phyloP scores from a whole-genome alignment of 2,329 filamentous ascomycete genomes.

The Fusarium verrucosum region DNA sequence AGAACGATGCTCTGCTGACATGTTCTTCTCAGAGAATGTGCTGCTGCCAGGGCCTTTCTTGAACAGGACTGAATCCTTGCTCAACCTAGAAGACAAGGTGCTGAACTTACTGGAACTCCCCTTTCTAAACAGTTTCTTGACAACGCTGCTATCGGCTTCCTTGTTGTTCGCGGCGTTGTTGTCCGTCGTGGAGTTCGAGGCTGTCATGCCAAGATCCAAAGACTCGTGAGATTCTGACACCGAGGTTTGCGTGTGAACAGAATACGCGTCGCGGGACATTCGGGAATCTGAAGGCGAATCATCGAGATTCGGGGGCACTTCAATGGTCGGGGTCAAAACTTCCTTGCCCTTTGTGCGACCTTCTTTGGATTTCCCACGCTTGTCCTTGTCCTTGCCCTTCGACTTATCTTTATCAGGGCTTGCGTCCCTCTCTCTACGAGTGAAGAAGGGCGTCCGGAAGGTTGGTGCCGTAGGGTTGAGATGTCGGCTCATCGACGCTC shows the following conservation, averaged over 20 bases:
- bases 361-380: constrained; percentile 48
- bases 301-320: constrained; percentile 50
- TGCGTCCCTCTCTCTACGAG: constrained; percentile 53
- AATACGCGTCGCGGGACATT: constrained; percentile 65
- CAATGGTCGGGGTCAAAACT: constrained; percentile 51
- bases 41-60: constrained; percentile 69
- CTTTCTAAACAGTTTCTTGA: constrained; percentile 71
- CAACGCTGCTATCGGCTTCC: constrained; percentile 66
- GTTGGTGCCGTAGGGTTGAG: constrained; percentile 91
- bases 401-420: constrained; percentile 37
- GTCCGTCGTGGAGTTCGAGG: constrained; percentile 68
- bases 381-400: constrained; percentile 50
- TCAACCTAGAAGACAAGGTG: constrained; percentile 61
- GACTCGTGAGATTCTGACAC: constrained; percentile 70
- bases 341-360: constrained; percentile 52
- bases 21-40: constrained; percentile 66
- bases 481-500: constrained; percentile 62
- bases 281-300: constrained; percentile 64
- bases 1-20: constrained; percentile 62
- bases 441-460: constrained; percentile 79
- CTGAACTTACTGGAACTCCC: constrained; percentile 73
- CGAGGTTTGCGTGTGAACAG: constrained; percentile 66
- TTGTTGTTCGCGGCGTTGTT: constrained; percentile 56
- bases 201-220: constrained; percentile 62
- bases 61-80: constrained; percentile 64